phyloP scores from a whole-genome alignment of 2,329 filamentous ascomycete genomes.

The Pseudocercospora macadamiae region DNA sequence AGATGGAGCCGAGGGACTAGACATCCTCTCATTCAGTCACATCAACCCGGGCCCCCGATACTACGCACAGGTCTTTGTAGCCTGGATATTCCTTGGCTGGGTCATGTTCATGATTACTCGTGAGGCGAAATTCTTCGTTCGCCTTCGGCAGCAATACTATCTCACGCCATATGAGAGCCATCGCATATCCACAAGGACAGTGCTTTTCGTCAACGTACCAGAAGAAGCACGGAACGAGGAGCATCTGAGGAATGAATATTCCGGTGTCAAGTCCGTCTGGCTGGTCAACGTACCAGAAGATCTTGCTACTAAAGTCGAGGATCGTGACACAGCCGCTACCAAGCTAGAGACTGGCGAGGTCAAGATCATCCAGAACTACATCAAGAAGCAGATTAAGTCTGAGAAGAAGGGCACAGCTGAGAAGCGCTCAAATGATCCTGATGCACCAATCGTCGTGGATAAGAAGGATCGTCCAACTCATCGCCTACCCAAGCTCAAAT shows the following conservation, averaged over 20 bases:
- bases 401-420: constrained; percentile 28
- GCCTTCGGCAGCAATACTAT: constrained; percentile 51
- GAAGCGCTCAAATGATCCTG: constrained; percentile 8
- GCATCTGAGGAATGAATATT: constrained; percentile 42
- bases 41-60: constrained; percentile 44
- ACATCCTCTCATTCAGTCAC: constrained; percentile 41
- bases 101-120: constrained; percentile 50
- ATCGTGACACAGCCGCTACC: constrained; percentile 46
- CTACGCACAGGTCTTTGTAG: constrained; percentile 46
- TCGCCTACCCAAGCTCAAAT: constrained; percentile 51
- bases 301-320: constrained; percentile 46
- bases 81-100: constrained; percentile 46
- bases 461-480: constrained; percentile 70
- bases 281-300: constrained; percentile 49
- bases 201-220: constrained; percentile 51
- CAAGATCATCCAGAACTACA: constrained; percentile 42
- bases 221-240: constrained; percentile 43
- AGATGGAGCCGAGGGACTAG: constrained; percentile 26
- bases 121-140: constrained; percentile 49
- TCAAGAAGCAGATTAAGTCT: constrained; percentile 31
- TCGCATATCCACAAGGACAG: constrained; percentile 49
- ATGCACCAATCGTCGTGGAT: constrained; percentile 56
- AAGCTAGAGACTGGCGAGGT: constrained; percentile 51
- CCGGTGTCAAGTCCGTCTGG: constrained; percentile 48
- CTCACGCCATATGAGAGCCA: constrained; percentile 47